These are phyloP conservation scores for Penicillium crustosum DNA, from an alignment of 2,329 filamentous ascomycete genomes.

Conservation along the genomic window DNA sequence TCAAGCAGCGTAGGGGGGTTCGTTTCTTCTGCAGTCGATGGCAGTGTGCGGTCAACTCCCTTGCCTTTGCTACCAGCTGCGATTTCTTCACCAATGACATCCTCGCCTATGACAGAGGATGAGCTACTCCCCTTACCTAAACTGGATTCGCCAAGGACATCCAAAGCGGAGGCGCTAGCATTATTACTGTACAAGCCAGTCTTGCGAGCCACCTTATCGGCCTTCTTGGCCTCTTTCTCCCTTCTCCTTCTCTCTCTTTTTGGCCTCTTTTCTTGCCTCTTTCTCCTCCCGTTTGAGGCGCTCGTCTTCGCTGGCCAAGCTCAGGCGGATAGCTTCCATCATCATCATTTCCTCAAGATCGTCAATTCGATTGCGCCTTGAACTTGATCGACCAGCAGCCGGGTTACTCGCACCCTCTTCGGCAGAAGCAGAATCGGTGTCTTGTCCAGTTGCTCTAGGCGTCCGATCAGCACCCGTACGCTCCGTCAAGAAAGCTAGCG, in stretches of 20 bases:
- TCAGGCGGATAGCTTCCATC: conserved; percentile 90
- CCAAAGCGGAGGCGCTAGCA: conserved; percentile 64
- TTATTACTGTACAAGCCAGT: conserved; percentile 53
- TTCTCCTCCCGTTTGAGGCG: conserved; percentile 83
- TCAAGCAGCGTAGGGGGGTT: conserved; percentile 7
- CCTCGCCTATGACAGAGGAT: conserved; percentile 39
- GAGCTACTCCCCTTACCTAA: conserved; percentile 41
- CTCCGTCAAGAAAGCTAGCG: conserved; percentile 50
- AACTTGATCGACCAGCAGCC: conserved; percentile 50
- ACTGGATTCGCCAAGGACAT: conserved; percentile 38
- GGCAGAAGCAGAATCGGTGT: conserved; percentile 38
- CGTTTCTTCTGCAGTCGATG: conserved; percentile 24
- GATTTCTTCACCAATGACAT: conserved; percentile 40
- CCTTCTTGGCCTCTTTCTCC: conserved; percentile 83
- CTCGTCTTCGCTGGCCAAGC: conserved; percentile 89
- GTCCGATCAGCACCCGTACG: conserved; percentile 37
- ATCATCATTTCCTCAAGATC: conserved; percentile 98
- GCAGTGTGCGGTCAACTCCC: conserved; percentile 58
- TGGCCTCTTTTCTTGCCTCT: conserved; percentile 75
- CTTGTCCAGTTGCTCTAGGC: conserved; percentile 32
- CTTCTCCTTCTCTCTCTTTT: conserved; percentile 77
- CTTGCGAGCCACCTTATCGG: conserved; percentile 67
- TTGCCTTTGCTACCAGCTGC: conserved; percentile 63
- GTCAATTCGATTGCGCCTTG: conserved; percentile 67
- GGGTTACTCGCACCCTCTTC: conserved; percentile 37